phyloP scores from a whole-genome alignment of 768 basidiomycete genomes.

The Candolleomyces aberdarensis region DNA sequence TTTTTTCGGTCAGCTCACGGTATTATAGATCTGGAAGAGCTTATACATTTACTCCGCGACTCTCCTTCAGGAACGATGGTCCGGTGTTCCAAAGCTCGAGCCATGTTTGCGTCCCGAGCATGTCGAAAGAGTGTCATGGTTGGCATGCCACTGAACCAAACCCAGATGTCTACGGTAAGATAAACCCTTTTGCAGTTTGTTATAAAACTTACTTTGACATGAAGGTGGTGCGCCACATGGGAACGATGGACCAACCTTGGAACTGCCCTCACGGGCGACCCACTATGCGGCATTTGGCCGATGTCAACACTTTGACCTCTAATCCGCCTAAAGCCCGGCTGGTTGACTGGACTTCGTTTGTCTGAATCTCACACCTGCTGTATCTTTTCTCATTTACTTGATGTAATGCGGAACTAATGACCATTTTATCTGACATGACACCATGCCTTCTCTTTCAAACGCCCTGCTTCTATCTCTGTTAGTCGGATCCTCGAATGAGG shows the following conservation, averaged over 20 bases:
- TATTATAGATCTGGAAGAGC: conserved; percentile 81
- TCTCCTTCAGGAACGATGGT: conserved; percentile 79
- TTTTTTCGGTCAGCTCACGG: conserved; percentile 2
- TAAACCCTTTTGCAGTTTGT: conserved; percentile 42
- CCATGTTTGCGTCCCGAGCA: conserved; percentile 96
- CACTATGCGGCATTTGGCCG: conserved; percentile 75
- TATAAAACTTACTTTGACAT: conserved; percentile 10
- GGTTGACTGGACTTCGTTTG: conserved; percentile 35
- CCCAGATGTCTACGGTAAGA: conserved; percentile 76
- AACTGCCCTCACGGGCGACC: conserved; percentile 86
- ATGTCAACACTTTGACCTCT: conserved; percentile 33
- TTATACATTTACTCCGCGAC: conserved; percentile 83
- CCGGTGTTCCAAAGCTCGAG: conserved; percentile 86
- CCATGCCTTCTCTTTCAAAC: not conserved
- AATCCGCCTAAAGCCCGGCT: conserved; percentile 3
- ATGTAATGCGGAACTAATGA: not conserved
- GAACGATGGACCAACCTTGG: conserved; percentile 83
- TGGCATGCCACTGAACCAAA: conserved; percentile 73
- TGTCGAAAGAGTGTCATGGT: conserved; percentile 97
- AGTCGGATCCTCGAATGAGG: not conserved
- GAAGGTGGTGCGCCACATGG: conserved; percentile 79
- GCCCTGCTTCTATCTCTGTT: not conserved
- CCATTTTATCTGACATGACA: not conserved
- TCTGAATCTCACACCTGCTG: not conserved
- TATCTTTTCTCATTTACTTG: not conserved